These are phyloP conservation scores for Trypethelium eluteriae DNA, from an alignment of 495 filamentous ascomycete species.

Conservation along the genomic window DNA sequence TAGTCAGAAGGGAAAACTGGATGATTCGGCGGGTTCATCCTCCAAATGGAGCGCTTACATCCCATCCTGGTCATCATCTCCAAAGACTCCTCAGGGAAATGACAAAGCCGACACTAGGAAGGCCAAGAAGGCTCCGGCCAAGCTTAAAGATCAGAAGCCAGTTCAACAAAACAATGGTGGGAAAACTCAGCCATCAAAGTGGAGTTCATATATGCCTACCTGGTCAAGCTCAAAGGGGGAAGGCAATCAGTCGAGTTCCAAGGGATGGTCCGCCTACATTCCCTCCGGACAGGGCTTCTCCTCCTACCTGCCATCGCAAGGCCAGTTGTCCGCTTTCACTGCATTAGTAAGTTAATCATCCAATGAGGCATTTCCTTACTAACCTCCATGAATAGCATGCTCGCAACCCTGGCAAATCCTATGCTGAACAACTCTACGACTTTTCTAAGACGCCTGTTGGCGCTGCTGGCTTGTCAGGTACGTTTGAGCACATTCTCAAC, in stretches of 20 bases:
- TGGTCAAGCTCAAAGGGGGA: slow-evolving; percentile 20
- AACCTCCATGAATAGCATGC: slow-evolving; percentile 23
- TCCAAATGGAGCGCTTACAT: slow-evolving; percentile 5
- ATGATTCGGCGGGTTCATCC: not conserved
- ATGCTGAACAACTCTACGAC: slow-evolving; percentile 36
- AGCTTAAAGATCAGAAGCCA: slow-evolving; percentile 16
- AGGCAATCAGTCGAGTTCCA: slow-evolving; percentile 27
- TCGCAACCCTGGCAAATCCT: slow-evolving; percentile 35
- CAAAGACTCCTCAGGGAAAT: not conserved
- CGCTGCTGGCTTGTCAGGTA: slow-evolving; percentile 31
- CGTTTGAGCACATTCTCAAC: not conserved
- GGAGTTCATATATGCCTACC: slow-evolving; percentile 24
- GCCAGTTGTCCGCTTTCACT: slow-evolving; percentile 27
- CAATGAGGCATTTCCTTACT: not conserved
- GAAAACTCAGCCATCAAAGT: slow-evolving; percentile 18
- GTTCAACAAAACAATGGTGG: slow-evolving; percentile 12
- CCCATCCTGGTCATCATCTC: slow-evolving; percentile 1
- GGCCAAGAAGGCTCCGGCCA: slow-evolving; percentile 14
- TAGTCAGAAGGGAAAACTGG: not conserved
- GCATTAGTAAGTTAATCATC: slow-evolving; percentile 11
- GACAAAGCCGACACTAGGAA: slow-evolving; percentile 21
- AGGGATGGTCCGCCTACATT: slow-evolving; percentile 34
- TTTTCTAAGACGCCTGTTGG: slow-evolving; percentile 39
- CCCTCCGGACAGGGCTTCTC: slow-evolving; percentile 35
- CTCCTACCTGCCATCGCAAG: slow-evolving; percentile 31